phyloP scores from a whole-genome alignment of 192 early-diverging fungal genomes.

The Coemansia sp. region DNA sequence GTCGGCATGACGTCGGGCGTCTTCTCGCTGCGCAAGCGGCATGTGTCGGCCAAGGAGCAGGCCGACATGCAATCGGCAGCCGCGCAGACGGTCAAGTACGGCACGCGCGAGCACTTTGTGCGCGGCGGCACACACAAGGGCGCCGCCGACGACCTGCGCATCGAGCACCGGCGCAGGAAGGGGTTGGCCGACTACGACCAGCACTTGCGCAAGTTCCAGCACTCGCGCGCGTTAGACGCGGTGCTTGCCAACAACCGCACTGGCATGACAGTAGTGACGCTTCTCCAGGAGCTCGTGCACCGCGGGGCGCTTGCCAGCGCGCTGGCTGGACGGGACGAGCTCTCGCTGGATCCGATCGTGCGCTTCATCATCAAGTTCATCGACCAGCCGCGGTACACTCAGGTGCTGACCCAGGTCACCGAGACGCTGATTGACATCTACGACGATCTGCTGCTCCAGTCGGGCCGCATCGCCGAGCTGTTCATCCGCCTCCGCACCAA shows the following conservation, averaged over 20 bases:
- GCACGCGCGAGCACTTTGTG: slow-evolving; percentile 71
- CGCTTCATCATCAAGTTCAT: slow-evolving; percentile 81
- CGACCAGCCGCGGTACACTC: slow-evolving; percentile 75
- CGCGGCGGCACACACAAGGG: slow-evolving; percentile 61
- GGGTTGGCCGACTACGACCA: slow-evolving; percentile 79
- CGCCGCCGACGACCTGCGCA: slow-evolving; percentile 63
- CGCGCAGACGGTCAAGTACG: slow-evolving; percentile 47
- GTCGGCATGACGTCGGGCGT: slow-evolving; percentile 92
- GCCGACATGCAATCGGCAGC: slow-evolving; percentile 30
- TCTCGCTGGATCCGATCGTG: slow-evolving; percentile 77
- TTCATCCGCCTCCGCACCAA: slow-evolving; percentile 66
- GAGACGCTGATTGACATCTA: slow-evolving; percentile 78
- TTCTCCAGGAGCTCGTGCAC: slow-evolving; percentile 89
- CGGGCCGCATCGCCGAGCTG: slow-evolving; percentile 76
- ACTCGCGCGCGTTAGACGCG: slow-evolving; percentile 85
- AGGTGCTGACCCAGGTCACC: slow-evolving; percentile 75
- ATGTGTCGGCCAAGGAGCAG: slow-evolving; percentile 73
- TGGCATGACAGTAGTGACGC: slow-evolving; percentile 64
- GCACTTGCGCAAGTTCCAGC: slow-evolving; percentile 81
- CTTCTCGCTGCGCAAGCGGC: slow-evolving; percentile 80
- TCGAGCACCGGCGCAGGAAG: slow-evolving; percentile 66
- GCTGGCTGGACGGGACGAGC: slow-evolving; percentile 84
- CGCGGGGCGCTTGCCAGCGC: slow-evolving; percentile 78
- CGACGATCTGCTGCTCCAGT: slow-evolving; percentile 73
- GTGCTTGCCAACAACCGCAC: slow-evolving; percentile 66